A percentile compares a stretch with the other conserved stretches of the same genome.
phyloP scores from a whole-genome alignment of 2,329 filamentous ascomycete species.

The Aureobasidium leucospermi region DNA sequence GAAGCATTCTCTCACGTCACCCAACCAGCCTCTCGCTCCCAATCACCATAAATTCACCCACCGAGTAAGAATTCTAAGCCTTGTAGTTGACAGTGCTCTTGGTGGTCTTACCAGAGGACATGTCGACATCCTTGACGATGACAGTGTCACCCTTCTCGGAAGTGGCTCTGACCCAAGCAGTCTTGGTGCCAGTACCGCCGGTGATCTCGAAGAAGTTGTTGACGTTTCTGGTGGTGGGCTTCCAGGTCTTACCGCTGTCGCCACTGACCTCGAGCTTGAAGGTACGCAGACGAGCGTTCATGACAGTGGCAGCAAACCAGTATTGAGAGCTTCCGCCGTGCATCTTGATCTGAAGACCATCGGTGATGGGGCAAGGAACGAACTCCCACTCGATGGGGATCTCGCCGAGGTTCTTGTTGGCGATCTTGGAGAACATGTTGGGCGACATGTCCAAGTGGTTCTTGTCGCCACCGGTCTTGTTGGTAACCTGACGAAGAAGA shows the following conservation, averaged over 20 bases:
- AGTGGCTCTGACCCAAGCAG: conserved; percentile 18
- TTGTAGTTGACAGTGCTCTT: conserved; percentile 4
- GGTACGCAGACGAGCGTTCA: conserved; percentile 54
- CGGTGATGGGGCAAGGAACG: conserved; percentile 45
- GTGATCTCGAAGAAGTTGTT: conserved; percentile 28
- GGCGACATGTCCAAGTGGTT: conserved; percentile 17
- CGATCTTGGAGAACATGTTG: conserved; percentile 16
- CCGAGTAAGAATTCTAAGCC: background rate
- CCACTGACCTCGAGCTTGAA: conserved; percentile 53
- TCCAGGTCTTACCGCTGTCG: conserved; percentile 53
- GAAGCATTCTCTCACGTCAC: background rate
- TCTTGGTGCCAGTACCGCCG: conserved; percentile 16
- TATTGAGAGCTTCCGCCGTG: conserved; percentile 45
- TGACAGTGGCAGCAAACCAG: conserved; percentile 58
- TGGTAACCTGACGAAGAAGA: background rate
- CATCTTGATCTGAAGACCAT: conserved; percentile 45
- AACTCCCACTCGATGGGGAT: conserved; percentile 34
- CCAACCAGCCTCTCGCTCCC: background rate
- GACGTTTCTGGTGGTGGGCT: conserved; percentile 44
- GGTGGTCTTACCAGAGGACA: conserved; percentile 7
- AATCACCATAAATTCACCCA: background rate
- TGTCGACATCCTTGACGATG: conserved; percentile 19
- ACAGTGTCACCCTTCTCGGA: conserved; percentile 16
- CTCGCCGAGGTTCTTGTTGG: conserved; percentile 13
- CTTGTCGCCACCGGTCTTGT: conserved; percentile 16